Evolutionary conservation across 305 asterid species (phyloP).

Genomic region (Solanum hybrid): DNA sequence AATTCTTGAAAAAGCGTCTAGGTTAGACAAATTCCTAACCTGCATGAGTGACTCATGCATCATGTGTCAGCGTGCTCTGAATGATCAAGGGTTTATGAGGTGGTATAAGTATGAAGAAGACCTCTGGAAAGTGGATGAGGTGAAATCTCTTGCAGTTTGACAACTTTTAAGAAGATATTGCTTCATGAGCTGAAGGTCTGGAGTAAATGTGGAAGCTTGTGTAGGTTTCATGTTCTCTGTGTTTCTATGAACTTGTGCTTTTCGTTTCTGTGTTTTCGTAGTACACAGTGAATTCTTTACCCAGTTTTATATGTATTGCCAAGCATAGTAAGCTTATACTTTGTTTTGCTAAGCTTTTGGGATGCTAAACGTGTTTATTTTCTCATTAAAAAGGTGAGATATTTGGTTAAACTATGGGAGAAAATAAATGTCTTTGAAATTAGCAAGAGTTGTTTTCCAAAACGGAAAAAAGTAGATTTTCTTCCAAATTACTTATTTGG

Average conservation of each 20-base stretch:
- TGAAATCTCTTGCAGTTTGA: slow-evolving; percentile 1
- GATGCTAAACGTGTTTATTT: neutral
- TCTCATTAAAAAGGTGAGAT: neutral
- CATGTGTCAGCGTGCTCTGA: slow-evolving; percentile 49
- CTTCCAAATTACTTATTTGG: neutral
- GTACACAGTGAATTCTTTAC: neutral
- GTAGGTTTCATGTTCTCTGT: neutral
- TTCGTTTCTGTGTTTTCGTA: neutral
- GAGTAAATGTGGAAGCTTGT: neutral
- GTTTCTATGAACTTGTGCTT: neutral
- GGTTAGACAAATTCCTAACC: slow-evolving; percentile 38
- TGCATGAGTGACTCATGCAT: slow-evolving; percentile 46
- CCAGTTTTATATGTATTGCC: neutral
- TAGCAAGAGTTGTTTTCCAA: neutral
- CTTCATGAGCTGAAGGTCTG: neutral
- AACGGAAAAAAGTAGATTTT: neutral
- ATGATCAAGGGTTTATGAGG: slow-evolving; percentile 61
- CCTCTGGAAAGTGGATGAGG: slow-evolving; percentile 72
- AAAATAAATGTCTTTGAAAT: neutral
- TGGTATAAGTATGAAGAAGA: slow-evolving; percentile 76
- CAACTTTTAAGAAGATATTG: neutral
- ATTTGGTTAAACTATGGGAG: neutral
- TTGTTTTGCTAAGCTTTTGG: neutral
- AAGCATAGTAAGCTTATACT: neutral
- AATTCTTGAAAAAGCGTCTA: slow-evolving; percentile 33